phyloP scores from a whole-genome alignment of 1,284 basidiomycete species.

The Ustilago cynodontis region DNA sequence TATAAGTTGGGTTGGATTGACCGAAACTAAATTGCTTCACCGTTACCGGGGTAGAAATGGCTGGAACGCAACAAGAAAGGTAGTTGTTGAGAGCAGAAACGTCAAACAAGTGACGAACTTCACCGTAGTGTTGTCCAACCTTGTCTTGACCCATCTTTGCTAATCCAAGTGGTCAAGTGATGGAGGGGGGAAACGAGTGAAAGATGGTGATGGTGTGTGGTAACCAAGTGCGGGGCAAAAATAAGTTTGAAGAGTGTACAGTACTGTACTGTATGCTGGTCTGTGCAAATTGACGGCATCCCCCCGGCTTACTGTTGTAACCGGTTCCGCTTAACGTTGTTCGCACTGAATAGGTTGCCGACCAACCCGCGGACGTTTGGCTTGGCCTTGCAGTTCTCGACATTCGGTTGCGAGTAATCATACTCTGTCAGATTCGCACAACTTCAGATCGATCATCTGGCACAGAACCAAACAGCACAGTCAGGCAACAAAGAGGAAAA shows the following conservation, averaged over 20 bases:
- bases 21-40: conserved; percentile 88
- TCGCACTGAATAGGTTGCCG: too few species aligned
- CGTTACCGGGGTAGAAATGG: conserved; percentile 78
- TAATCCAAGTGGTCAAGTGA: too few species aligned
- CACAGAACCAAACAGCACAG: too few species aligned
- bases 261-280: conserved; percentile 1
- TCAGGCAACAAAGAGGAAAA: too few species aligned
- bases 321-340: too few species aligned
- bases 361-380: too few species aligned
- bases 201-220: background rate
- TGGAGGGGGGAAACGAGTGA: background rate
- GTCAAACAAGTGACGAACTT: conserved; percentile 56
- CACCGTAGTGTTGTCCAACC: conserved; percentile 57
- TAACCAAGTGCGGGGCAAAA: conserved; percentile 8
- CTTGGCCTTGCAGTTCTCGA: too few species aligned
- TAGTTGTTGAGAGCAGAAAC: conserved; percentile 72
- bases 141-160: conserved; percentile 9
- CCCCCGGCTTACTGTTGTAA: background rate
- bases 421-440: too few species aligned
- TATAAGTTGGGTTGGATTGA: conserved; percentile 91
- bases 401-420: too few species aligned
- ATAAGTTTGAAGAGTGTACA: background rate
- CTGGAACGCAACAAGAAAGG: conserved; percentile 75
- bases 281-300: background rate
- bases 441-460: too few species aligned